These are phyloP conservation scores for Eutypella sp. DNA, from an alignment of 2,329 filamentous ascomycete genomes.

Conservation along the genomic window DNA sequence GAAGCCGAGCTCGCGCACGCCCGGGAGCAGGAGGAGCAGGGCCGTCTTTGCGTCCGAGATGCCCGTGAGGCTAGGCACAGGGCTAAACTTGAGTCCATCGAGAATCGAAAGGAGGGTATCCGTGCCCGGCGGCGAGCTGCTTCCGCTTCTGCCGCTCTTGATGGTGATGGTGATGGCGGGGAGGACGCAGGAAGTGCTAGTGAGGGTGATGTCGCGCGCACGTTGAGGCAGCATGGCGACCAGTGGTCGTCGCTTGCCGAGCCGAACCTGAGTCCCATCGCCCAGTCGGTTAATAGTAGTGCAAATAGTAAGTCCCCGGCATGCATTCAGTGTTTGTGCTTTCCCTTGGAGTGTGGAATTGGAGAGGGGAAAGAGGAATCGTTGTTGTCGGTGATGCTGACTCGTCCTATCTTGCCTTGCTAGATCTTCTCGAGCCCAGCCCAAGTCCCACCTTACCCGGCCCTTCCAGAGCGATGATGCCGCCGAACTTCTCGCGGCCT, in stretches of 20 bases:
- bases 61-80: constrained; percentile 34
- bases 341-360: background rate
- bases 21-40: constrained; percentile 31
- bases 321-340: constrained; percentile 5
- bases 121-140: constrained; percentile 27
- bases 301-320: constrained; percentile 9
- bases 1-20: constrained; percentile 32
- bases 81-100: constrained; percentile 38
- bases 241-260: constrained; percentile 50
- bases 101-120: constrained; percentile 34
- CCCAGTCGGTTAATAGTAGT: constrained; percentile 34
- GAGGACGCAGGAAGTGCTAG: background rate
- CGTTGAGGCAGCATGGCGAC: constrained; percentile 40
- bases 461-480: too few species aligned
- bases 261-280: constrained; percentile 44
- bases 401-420: too few species aligned
- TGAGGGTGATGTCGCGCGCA: constrained; percentile 16
- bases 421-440: too few species aligned
- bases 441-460: too few species aligned
- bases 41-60: constrained; percentile 37
- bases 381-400: too few species aligned
- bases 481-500: background rate
- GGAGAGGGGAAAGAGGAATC: background rate
- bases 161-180: background rate
- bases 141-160: too few species aligned